Conservation (phyloP, 306 rosid species). For the Acacia crassicarpa region DNA sequence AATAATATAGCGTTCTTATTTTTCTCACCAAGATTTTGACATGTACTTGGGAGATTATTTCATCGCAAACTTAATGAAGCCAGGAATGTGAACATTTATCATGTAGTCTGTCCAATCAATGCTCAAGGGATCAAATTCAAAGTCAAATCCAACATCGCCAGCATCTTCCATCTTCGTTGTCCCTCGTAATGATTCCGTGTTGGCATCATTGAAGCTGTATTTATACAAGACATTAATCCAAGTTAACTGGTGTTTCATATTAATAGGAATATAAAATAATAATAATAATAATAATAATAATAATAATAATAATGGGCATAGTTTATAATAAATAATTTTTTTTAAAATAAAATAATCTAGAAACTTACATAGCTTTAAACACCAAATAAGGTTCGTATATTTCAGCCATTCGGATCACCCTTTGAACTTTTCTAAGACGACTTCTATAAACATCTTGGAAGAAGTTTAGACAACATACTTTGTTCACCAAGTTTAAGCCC, state of each 20-base stretch:
- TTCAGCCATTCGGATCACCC: conserved; percentile 13
- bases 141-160: not conserved
- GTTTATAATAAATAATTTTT: not conserved
- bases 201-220: conserved; percentile 50
- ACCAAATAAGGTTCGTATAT: conserved; percentile 35
- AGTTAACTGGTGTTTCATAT: not conserved
- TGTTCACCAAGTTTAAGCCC: conserved; percentile 37
- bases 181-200: conserved; percentile 36
- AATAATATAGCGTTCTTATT: no score
- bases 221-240: not conserved
- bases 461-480: not conserved
- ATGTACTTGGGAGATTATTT: not conserved
- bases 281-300: no score
- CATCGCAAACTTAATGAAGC: conserved; percentile 30
- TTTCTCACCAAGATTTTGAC: no score
- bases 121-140: conserved; percentile 37
- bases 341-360: not conserved
- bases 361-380: conserved; percentile 42
- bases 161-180: not conserved
- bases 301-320: not conserved
- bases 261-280: no score
- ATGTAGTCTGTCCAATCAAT: conserved; percentile 58
- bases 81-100: conserved; percentile 50
- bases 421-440: not conserved
- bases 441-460: conserved; percentile 9